These are phyloP conservation scores for Penicillium corylophilum DNA, from an alignment of 2,329 filamentous ascomycete genomes.

Conservation along the genomic window DNA sequence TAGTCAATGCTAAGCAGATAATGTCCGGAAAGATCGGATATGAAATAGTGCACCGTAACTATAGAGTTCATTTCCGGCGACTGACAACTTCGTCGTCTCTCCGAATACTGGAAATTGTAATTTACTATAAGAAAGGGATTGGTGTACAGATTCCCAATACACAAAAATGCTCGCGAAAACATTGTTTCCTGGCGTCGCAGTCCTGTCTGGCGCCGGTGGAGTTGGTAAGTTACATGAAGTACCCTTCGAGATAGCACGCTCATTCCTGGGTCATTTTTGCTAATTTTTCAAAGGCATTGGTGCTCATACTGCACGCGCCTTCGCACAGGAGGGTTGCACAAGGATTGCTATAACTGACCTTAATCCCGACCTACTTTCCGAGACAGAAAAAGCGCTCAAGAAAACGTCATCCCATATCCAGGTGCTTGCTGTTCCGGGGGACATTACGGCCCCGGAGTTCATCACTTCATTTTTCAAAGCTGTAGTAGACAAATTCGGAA, in stretches of 20 bases:
- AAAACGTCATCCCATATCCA: slow-evolving; percentile 10
- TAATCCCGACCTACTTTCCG: not conserved
- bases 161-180: not conserved
- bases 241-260: not conserved
- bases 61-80: not conserved
- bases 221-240: slow-evolving; percentile 36
- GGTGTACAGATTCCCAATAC: not conserved
- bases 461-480: slow-evolving; percentile 35
- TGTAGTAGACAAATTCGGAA: slow-evolving; percentile 30
- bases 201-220: slow-evolving; percentile 53
- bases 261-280: not conserved
- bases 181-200: slow-evolving; percentile 46
- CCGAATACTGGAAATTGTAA: not conserved
- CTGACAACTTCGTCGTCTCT: not conserved
- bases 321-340: not conserved
- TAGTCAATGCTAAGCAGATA: not conserved
- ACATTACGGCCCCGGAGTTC: slow-evolving; percentile 51
- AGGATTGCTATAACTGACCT: not conserved
- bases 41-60: not conserved
- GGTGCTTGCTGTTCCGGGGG: slow-evolving; percentile 44
- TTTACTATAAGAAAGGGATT: not conserved
- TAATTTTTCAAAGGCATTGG: slow-evolving; percentile 51
- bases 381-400: not conserved
- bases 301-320: slow-evolving; percentile 13
- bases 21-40: not conserved